Conservation (phyloP, 768 basidiomycete species). For the Leccinum disarticulatum region DNA sequence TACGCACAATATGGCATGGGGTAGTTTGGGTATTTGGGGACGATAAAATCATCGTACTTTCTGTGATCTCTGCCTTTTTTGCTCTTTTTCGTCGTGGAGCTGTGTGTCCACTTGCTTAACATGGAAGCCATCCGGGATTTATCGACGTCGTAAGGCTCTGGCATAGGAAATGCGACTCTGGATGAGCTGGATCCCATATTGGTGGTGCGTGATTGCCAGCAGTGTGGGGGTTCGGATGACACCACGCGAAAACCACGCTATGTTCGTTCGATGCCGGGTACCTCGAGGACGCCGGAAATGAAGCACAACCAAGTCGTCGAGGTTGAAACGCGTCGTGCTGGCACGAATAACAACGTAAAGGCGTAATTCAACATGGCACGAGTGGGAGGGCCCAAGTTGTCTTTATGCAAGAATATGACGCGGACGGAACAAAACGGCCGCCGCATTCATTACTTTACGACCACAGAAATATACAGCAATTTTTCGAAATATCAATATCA, state of each 20-base stretch:
- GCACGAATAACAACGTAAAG: not conserved
- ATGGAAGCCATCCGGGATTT: conserved; percentile 3
- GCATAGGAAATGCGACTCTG: conserved; percentile 23
- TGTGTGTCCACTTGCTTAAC: conserved; percentile 19
- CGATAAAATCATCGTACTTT: conserved; percentile 19
- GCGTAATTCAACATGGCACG: not conserved
- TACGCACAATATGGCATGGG: conserved; percentile 28
- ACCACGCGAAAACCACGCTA: conserved; percentile 5
- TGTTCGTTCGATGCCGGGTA: conserved; percentile 7
- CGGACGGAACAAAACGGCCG: not conserved
- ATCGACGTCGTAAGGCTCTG: conserved; percentile 1
- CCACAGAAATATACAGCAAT: conserved; percentile 5
- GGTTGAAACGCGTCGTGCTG: not conserved
- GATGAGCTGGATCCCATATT: conserved; percentile 28
- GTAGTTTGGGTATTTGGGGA: conserved; percentile 14
- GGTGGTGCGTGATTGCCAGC: not conserved
- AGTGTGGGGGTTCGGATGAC: not conserved
- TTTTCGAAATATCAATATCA: conserved; percentile 27
- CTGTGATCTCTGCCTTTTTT: conserved; percentile 21
- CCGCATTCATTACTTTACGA: not conserved
- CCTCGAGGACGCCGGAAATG: conserved; percentile 10
- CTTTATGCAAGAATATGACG: not conserved
- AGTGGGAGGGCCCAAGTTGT: not conserved
- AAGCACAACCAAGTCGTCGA: not conserved
- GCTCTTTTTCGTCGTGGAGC: conserved; percentile 13